phyloP scores from a whole-genome alignment of 108 stramenopile species.

The Hondaea fermentalgiana region DNA sequence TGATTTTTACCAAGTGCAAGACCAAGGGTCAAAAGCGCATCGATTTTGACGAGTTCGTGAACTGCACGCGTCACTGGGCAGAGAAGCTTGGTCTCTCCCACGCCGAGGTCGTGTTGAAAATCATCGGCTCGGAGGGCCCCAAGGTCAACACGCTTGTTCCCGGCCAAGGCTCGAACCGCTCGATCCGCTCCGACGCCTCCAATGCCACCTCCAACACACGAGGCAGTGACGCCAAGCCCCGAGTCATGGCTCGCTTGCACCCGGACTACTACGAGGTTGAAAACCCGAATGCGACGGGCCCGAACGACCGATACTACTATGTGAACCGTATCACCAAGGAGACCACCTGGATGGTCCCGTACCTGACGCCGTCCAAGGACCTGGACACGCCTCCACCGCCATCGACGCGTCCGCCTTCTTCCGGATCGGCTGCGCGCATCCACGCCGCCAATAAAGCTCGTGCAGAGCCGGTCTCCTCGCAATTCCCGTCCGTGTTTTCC shows the following conservation, averaged over 20 bases:
- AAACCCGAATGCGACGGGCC: neutral
- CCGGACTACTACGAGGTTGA: constrained; percentile 10
- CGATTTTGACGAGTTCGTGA: constrained; percentile 28
- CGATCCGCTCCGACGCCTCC: neutral
- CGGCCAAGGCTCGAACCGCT: constrained; percentile 13
- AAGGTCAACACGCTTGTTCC: constrained; percentile 21
- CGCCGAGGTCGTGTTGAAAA: constrained; percentile 23
- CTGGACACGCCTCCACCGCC: neutral
- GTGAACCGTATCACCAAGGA: constrained; percentile 1
- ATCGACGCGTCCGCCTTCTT: neutral
- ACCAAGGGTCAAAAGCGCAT: constrained; percentile 29
- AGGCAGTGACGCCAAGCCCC: neutral
- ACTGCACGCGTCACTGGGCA: constrained; percentile 17
- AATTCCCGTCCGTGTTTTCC: neutral
- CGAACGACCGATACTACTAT: neutral
- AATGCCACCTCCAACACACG: neutral
- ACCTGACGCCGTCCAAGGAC: neutral
- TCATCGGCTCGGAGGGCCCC: constrained; percentile 12
- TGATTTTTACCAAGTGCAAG: constrained; percentile 39
- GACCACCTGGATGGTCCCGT: neutral
- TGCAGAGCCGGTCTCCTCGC: neutral
- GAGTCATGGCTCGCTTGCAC: neutral
- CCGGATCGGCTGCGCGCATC: neutral
- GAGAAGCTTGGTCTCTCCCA: neutral
- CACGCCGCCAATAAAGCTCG: neutral